phyloP scores from a whole-genome alignment of 1,284 basidiomycete genomes.

The Cutaneotrichosporon cutaneum region DNA sequence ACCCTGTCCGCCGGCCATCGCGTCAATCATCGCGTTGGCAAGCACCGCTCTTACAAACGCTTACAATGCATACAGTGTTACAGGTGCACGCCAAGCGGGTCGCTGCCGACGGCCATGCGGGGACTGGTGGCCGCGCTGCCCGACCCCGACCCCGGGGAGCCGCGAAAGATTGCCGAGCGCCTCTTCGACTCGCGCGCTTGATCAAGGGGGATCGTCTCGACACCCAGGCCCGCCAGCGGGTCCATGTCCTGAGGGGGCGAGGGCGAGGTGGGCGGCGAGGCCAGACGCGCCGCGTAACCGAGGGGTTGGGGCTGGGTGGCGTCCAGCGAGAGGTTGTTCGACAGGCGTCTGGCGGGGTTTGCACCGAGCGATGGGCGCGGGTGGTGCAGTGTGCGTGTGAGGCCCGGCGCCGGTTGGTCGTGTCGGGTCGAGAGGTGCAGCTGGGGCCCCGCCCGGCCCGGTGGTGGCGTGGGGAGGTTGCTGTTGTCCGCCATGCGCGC shows the following conservation, averaged over 20 bases:
- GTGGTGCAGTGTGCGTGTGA: conserved; percentile 21
- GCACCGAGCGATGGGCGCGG: neutral
- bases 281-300: neutral
- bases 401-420: conserved; percentile 21
- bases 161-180: neutral
- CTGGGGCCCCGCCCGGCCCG: conserved; percentile 10
- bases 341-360: neutral
- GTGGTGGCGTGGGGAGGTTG: conserved; percentile 1
- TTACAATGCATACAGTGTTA: conserved; percentile 2
- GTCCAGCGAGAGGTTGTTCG: neutral
- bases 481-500: neutral
- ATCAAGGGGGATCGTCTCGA: conserved; percentile 12
- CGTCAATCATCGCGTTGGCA: neutral
- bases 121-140: conserved; percentile 9
- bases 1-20: conserved; percentile 2
- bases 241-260: conserved; percentile 11
- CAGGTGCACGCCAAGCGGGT: conserved; percentile 20
- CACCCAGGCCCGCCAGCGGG: conserved; percentile 21
- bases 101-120: conserved; percentile 16
- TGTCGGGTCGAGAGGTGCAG: conserved; percentile 23
- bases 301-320: neutral
- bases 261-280: conserved; percentile 1
- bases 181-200: conserved; percentile 1
- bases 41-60: neutral
- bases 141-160: conserved; percentile 8